phyloP scores from a whole-genome alignment of 2,329 filamentous ascomycete species.

The Colletotrichum horii region DNA sequence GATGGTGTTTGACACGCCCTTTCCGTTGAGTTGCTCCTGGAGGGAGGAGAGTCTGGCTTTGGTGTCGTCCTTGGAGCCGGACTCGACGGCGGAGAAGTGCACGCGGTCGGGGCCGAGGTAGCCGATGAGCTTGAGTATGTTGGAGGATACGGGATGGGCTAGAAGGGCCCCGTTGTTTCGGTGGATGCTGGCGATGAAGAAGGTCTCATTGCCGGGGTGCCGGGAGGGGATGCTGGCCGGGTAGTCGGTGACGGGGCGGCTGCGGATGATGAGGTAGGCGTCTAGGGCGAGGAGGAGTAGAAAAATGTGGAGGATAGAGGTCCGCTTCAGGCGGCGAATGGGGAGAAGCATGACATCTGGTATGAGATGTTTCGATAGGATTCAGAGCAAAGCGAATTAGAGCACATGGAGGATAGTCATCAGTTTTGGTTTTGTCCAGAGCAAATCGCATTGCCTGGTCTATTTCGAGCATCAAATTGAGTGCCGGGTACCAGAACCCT shows the following conservation, averaged over 20 bases:
- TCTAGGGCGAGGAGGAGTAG: conserved; percentile 7
- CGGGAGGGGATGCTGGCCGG: background rate
- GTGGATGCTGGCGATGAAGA: conserved; percentile 72
- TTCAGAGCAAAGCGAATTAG: background rate
- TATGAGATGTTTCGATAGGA: background rate
- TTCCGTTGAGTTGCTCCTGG: conserved; percentile 42
- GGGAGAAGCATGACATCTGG: conserved; percentile 2
- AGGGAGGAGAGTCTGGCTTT: conserved; percentile 44
- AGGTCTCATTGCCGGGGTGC: conserved; percentile 32
- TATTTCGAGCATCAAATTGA: rapidly evolving
- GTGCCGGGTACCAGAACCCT: background rate
- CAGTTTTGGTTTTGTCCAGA: background rate
- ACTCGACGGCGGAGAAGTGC: conserved; percentile 70
- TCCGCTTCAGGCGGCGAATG: background rate
- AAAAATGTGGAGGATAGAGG: background rate
- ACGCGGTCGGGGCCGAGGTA: conserved; percentile 41
- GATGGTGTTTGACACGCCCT: conserved; percentile 59
- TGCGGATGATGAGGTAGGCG: background rate
- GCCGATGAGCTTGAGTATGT: conserved; percentile 59
- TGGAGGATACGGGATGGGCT: conserved; percentile 63
- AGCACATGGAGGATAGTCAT: background rate
- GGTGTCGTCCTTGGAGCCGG: conserved; percentile 70
- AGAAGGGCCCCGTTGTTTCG: conserved; percentile 68
- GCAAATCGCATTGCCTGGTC: background rate
- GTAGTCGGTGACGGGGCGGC: background rate